Evolutionary conservation across 2,329 filamentous ascomycete genomes (phyloP).

Genomic region (Apiospora aurea): DNA sequence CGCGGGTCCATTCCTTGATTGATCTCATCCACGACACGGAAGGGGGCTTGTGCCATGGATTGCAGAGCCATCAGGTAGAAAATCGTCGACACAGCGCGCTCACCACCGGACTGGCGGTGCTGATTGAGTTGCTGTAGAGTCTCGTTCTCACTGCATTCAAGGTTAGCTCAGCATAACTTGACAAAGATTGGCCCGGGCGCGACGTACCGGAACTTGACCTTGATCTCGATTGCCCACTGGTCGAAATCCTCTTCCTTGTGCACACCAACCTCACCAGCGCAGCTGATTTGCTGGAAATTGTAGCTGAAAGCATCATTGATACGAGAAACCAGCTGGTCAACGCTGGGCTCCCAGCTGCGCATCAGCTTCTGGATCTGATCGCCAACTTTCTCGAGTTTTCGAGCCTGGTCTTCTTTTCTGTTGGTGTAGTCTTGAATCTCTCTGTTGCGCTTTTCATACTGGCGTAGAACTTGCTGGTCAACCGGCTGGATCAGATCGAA

Average conservation of each 20-base stretch:
- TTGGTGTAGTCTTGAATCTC: constrained; percentile 72
- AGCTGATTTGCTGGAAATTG: constrained; percentile 94
- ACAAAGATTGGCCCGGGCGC: neutral
- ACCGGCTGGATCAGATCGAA: constrained; percentile 83
- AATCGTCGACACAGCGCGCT: constrained; percentile 94
- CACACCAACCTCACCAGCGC: constrained; percentile 87
- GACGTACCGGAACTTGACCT: constrained; percentile 88
- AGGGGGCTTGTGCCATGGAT: constrained; percentile 89
- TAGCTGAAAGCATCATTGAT: constrained; percentile 93
- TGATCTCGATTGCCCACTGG: constrained; percentile 91
- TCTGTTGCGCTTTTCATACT: constrained; percentile 76
- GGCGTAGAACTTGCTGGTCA: constrained; percentile 75
- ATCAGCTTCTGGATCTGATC: constrained; percentile 70
- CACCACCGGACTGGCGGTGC: constrained; percentile 94
- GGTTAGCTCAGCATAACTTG: neutral
- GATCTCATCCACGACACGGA: constrained; percentile 98
- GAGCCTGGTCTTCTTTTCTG: constrained; percentile 61
- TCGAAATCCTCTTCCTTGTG: constrained; percentile 95
- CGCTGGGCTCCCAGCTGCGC: constrained; percentile 79
- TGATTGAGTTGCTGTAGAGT: constrained; percentile 84
- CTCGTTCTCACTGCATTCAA: constrained; percentile 71
- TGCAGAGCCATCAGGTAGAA: constrained; percentile 99
- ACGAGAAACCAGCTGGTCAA: constrained; percentile 78
- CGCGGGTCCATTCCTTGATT: constrained; percentile 99
- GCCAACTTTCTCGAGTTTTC: constrained; percentile 61